Evolutionary conservation across 1,284 basidiomycete species (phyloP).

Genomic region (Ganoderma leucocontextum): DNA sequence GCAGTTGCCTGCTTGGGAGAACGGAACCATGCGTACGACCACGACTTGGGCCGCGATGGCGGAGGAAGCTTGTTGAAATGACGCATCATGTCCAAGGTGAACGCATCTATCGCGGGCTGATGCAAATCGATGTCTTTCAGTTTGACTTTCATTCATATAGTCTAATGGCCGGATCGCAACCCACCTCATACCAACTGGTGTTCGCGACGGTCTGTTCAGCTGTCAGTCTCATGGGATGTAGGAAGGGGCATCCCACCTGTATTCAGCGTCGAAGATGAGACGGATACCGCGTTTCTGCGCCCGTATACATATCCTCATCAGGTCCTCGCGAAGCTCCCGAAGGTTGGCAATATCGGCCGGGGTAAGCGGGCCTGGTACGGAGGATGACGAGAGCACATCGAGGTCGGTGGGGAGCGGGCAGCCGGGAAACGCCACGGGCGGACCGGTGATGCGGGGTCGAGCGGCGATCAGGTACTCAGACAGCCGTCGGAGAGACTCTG

Average conservation of each 20-base stretch:
- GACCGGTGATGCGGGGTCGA: conserved; percentile 39
- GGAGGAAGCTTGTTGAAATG: conserved; percentile 73
- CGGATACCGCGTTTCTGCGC: conserved; percentile 69
- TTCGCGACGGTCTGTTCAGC: conserved; percentile 5
- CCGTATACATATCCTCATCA: conserved; percentile 59
- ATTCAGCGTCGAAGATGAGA: conserved; percentile 86
- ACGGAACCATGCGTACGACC: conserved; percentile 25
- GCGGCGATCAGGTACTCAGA: conserved; percentile 60
- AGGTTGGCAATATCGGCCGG: conserved; percentile 66
- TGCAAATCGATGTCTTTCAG: neutral
- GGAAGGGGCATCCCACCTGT: conserved; percentile 55
- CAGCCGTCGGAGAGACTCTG: conserved; percentile 60
- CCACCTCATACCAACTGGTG: conserved; percentile 71
- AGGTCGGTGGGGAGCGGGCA: conserved; percentile 59
- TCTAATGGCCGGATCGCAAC: conserved; percentile 9
- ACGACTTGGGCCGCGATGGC: conserved; percentile 30
- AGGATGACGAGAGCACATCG: conserved; percentile 47
- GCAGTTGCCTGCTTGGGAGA: neutral
- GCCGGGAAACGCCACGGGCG: conserved; percentile 70
- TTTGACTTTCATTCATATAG: neutral
- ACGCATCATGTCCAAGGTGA: conserved; percentile 77
- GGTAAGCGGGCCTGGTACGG: conserved; percentile 45
- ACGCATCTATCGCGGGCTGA: conserved; percentile 83
- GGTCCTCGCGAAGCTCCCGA: conserved; percentile 64
- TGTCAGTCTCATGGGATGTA: neutral